phyloP scores from a whole-genome alignment of 306 rosid species.

The Trifolium dubium region DNA sequence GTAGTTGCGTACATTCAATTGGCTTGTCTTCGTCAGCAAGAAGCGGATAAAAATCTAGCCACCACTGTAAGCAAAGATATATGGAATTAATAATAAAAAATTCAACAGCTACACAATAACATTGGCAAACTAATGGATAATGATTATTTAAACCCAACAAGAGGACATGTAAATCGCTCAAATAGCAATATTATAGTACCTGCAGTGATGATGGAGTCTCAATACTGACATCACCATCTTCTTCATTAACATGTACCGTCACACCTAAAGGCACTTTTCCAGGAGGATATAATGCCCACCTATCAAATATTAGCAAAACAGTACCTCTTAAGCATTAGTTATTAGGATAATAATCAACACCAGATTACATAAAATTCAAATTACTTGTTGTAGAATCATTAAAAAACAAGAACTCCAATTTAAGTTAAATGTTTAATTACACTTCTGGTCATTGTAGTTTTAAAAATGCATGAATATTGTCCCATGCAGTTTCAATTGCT shows the following conservation, averaged over 20 bases:
- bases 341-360: constrained; percentile 27
- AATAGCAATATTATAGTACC: constrained; percentile 53
- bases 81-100: constrained; percentile 26
- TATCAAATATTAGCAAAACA: constrained; percentile 50
- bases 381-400: constrained; percentile 36
- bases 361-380: constrained; percentile 16
- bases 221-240: constrained; percentile 89
- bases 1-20: constrained; percentile 91
- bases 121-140: constrained; percentile 14
- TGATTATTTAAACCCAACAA: constrained; percentile 18
- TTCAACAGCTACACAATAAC: constrained; percentile 34
- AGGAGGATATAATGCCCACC: constrained; percentile 99
- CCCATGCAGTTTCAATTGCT: constrained; percentile 5
- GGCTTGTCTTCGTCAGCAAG: constrained; percentile 99
- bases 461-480: background rate
- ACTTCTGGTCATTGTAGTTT: background rate
- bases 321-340: constrained; percentile 37
- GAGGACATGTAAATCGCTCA: constrained; percentile 31
- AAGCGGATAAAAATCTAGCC: constrained; percentile 98
- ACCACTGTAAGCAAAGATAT: constrained; percentile 71
- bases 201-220: constrained; percentile 91
- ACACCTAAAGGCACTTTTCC: constrained; percentile 96
- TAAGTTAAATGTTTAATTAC: background rate
- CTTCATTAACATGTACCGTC: constrained; percentile 90
- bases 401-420: constrained; percentile 24